Base-by-base conservation (phyloP, 78 protist species). In the Dictyostelium firmibasis region DNA sequence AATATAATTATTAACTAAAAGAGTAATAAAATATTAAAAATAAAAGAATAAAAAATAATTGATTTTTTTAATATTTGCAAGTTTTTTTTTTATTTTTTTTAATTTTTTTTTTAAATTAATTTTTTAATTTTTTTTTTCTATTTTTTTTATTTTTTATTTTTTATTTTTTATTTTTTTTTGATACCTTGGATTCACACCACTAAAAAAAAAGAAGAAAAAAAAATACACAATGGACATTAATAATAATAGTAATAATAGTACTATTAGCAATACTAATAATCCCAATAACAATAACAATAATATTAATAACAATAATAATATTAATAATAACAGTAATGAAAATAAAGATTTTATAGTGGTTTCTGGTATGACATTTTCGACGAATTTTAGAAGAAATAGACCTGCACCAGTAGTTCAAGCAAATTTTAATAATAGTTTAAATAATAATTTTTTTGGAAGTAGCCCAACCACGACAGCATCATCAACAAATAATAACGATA, bases 351-450 rank as follows among this genome's bases (percentile, higher is more conserved):
- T 38, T 41, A 72, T 84, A 64, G 79, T 84, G 38, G 50, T 84
- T 70, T 81, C 50, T 72, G 91, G 91, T 14, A 70, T 84, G 38
- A 76, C 76, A 27, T 60, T 82, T 50, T 62, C 87, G 8, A 82
- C 69, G 7, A 82, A 62, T 23, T 82, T 62, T 29, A 67, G 76
- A 20, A 82, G 50, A 23, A 82, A 82, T 33, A 82, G 35, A 60
- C 36, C 35, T 8, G 85, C 81, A 35, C 57, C 81, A 16, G 20
- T 67, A 10, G 14, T 67, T 3, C 35, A 27, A 27, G 18, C 31
- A 27, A 67, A 36, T 75, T 29, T 27, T 36, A 75, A 75, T 75
- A 75, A 33, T 75, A 20, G 3, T 35, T 18, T 27, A 14, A 36
- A 29, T 81, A 57, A 57, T 57, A 57, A 20, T 57, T 20, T 57